Conservation (phyloP, 2,329 filamentous ascomycete species). For the Hymenoscyphus salicellus region DNA sequence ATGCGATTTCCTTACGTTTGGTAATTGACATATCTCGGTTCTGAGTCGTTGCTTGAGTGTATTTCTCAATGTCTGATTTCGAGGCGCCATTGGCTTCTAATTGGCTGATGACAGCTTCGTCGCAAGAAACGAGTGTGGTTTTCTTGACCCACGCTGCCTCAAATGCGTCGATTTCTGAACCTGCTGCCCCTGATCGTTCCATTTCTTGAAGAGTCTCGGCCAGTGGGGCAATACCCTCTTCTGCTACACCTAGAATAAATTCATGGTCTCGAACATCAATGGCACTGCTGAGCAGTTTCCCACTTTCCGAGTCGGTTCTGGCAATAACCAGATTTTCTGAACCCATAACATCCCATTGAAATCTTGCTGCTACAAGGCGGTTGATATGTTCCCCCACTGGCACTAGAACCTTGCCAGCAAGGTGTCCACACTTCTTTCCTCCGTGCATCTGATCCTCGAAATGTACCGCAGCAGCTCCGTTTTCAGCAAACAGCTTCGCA, state of each 20-base stretch:
- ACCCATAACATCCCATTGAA: slow-evolving; percentile 99
- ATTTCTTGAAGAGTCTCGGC: slow-evolving; percentile 87
- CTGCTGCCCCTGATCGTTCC: slow-evolving; percentile 75
- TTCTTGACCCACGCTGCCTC: slow-evolving; percentile 86
- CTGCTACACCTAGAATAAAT: slow-evolving; percentile 85
- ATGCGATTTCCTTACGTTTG: slow-evolving; percentile 70
- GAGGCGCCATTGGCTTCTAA: slow-evolving; percentile 64
- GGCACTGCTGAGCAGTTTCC: slow-evolving; percentile 82
- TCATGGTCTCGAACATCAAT: slow-evolving; percentile 95
- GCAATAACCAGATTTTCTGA: slow-evolving; percentile 92
- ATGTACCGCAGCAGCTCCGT: slow-evolving; percentile 91
- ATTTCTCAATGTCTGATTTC: slow-evolving; percentile 63
- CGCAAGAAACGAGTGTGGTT: slow-evolving; percentile 83
- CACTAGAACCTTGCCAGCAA: slow-evolving; percentile 93
- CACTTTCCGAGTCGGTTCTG: slow-evolving; percentile 91
- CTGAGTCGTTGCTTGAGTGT: slow-evolving; percentile 58
- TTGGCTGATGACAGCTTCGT: slow-evolving; percentile 81
- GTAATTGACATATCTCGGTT: slow-evolving; percentile 75
- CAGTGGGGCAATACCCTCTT: slow-evolving; percentile 70
- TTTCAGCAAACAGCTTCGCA: slow-evolving; percentile 95
- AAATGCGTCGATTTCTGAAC: slow-evolving; percentile 77
- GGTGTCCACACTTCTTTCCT: slow-evolving; percentile 96
- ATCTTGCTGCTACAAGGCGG: slow-evolving; percentile 82
- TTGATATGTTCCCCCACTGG: slow-evolving; percentile 96
- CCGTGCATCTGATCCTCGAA: slow-evolving; percentile 98